These are phyloP conservation scores for Colletotrichum truncatum DNA, from an alignment of 2,329 filamentous ascomycete species.

Conservation along the genomic window DNA sequence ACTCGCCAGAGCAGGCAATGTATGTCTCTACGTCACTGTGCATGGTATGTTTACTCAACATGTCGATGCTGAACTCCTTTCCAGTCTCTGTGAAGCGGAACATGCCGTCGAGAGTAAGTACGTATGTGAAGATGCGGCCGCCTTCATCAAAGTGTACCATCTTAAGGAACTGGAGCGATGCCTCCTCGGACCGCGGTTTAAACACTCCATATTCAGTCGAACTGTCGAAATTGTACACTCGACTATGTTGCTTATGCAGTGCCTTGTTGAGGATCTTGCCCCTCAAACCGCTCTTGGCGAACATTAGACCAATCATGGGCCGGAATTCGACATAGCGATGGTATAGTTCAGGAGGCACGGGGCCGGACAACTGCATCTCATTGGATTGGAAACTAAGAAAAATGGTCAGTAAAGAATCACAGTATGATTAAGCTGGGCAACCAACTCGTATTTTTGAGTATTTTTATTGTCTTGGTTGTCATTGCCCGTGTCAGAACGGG, in stretches of 20 bases:
- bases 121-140: constrained; percentile 89
- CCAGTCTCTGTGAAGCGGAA: constrained; percentile 95
- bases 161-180: constrained; percentile 83
- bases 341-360: constrained; percentile 82
- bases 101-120: constrained; percentile 86
- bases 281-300: constrained; percentile 78
- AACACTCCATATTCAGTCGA: constrained; percentile 79
- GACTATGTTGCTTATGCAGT: constrained; percentile 87
- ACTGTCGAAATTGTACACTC: constrained; percentile 88
- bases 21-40: constrained; percentile 92
- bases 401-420: not conserved
- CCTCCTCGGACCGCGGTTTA: constrained; percentile 71
- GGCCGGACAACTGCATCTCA: constrained; percentile 87
- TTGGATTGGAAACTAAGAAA: constrained; percentile 83
- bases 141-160: constrained; percentile 89
- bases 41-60: constrained; percentile 96
- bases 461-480: constrained; percentile 52
- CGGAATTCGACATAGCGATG: constrained; percentile 94
- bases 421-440: constrained; percentile 23
- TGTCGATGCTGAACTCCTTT: constrained; percentile 92
- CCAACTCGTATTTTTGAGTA: constrained; percentile 80
- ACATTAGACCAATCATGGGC: constrained; percentile 90
- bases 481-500: constrained; percentile 33
- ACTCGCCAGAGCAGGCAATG: constrained; percentile 92
- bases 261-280: constrained; percentile 85